Percentiles rank a stretch among this genome's conserved stretches.
These are phyloP conservation scores for Yamadazyma ubonensis DNA, from an alignment of 805 yeast genomes.

Conservation along the genomic window DNA sequence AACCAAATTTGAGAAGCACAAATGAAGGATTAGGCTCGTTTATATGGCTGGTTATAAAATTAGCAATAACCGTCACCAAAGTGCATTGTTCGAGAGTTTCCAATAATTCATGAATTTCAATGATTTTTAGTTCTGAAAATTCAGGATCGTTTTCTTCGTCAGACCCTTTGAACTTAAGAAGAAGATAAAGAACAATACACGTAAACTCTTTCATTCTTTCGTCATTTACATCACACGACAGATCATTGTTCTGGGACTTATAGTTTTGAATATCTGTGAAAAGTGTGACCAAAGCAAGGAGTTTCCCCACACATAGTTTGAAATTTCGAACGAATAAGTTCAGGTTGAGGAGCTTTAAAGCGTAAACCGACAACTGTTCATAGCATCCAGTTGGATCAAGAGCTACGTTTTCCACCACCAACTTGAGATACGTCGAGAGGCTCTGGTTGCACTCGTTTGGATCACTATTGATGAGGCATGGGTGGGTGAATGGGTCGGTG, in stretches of 20 bases:
- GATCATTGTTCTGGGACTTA: constrained; percentile 4
- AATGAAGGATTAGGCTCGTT: constrained; percentile 24
- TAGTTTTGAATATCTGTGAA: constrained; percentile 20
- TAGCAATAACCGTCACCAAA: constrained; percentile 28
- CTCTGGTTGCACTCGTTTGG: constrained; percentile 40
- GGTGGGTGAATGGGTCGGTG: too few species aligned
- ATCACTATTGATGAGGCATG: constrained; percentile 34
- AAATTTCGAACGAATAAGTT: constrained; percentile 39
- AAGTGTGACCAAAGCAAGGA: constrained; percentile 31
- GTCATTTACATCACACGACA: constrained; percentile 4
- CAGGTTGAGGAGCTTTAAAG: constrained; percentile 35
- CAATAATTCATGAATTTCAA: constrained; percentile 20
- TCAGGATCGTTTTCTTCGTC: constrained; percentile 21
- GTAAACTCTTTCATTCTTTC: constrained; percentile 31
- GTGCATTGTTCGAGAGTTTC: constrained; percentile 22
- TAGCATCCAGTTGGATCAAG: constrained; percentile 18
- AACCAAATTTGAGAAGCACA: constrained; percentile 35
- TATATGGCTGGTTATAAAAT: constrained; percentile 29
- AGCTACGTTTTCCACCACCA: constrained; percentile 29
- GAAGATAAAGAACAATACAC: constrained; percentile 31
- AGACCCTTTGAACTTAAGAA: constrained; percentile 32
- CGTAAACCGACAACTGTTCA: constrained; percentile 32
- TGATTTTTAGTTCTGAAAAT: constrained; percentile 15
- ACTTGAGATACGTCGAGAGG: constrained; percentile 33
- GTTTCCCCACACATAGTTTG: constrained; percentile 36